Conservation (phyloP, 1,284 basidiomycete species). For the Ganoderma lucidum region DNA sequence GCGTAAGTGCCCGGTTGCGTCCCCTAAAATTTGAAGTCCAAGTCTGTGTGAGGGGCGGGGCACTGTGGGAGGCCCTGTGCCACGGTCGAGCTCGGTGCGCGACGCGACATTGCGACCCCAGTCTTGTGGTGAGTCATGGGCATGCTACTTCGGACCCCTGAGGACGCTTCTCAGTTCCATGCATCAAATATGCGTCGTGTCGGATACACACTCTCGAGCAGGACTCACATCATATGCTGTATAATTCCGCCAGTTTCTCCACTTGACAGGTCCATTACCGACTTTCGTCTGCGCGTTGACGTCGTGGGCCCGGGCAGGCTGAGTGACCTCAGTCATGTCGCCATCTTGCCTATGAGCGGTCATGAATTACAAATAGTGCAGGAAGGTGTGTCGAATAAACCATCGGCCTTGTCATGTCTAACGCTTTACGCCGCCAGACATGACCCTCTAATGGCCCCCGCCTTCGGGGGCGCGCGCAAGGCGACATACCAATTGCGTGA, state of each 20-base stretch:
- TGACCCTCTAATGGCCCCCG: not conserved
- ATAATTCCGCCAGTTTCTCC: not conserved
- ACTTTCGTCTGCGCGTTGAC: not conserved
- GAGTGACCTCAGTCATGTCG: not conserved
- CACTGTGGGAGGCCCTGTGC: slow-evolving; percentile 1
- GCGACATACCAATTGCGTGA: not conserved
- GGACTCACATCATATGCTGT: not conserved
- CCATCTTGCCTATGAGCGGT: not conserved
- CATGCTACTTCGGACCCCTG: not conserved
- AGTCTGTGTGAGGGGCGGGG: not conserved
- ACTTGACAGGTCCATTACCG: not conserved
- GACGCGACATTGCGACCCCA: not conserved
- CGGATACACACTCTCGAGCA: not conserved
- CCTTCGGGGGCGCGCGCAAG: not conserved
- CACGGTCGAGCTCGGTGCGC: not conserved
- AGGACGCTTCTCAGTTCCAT: slow-evolving; percentile 3
- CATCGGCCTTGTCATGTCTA: slow-evolving; percentile 4
- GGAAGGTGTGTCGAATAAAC: slow-evolving; percentile 4
- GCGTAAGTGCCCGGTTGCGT: not conserved
- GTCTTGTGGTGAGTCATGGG: slow-evolving; percentile 3
- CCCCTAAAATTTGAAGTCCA: slow-evolving; percentile 7
- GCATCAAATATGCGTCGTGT: slow-evolving; percentile 3
- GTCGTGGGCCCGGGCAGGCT: slow-evolving; percentile 3
- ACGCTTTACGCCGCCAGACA: slow-evolving; percentile 3
- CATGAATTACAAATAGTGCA: slow-evolving; percentile 3